phyloP scores from a whole-genome alignment of 2,329 filamentous ascomycete species.

The Penicillium freii region DNA sequence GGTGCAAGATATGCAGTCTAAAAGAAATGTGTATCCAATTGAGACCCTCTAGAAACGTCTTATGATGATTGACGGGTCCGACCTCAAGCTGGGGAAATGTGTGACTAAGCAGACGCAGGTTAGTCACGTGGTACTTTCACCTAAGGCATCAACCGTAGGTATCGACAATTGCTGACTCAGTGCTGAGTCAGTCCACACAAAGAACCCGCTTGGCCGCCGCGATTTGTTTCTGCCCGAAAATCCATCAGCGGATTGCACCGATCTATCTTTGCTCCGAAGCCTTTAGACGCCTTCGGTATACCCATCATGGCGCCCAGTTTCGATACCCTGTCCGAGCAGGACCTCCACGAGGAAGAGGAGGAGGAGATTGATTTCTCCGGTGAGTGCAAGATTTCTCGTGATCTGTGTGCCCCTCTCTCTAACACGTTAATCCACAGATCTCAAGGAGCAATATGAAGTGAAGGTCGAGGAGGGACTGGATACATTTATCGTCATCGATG shows the following conservation, averaged over 20 bases:
- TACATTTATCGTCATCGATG: slow-evolving; percentile 93
- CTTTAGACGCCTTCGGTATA: slow-evolving; percentile 22
- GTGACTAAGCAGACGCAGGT: slow-evolving; percentile 2
- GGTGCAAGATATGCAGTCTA: neutral
- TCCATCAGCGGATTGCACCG: slow-evolving; percentile 27
- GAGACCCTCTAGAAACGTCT: slow-evolving; percentile 8
- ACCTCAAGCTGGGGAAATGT: slow-evolving; percentile 4
- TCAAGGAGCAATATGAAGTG: slow-evolving; percentile 92
- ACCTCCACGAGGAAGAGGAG: slow-evolving; percentile 86
- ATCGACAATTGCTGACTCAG: slow-evolving; percentile 13
- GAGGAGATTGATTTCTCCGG: slow-evolving; percentile 89
- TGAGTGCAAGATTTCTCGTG: slow-evolving; percentile 33
- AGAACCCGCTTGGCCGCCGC: slow-evolving; percentile 29
- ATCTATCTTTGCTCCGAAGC: slow-evolving; percentile 21
- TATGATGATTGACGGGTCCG: slow-evolving; percentile 4
- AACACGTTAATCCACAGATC: slow-evolving; percentile 53
- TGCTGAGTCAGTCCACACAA: slow-evolving; percentile 36
- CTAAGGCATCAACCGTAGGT: neutral
- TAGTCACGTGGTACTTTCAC: neutral
- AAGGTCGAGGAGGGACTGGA: slow-evolving; percentile 94
- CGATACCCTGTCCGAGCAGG: slow-evolving; percentile 86
- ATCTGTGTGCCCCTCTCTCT: slow-evolving; percentile 32
- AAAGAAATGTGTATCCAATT: slow-evolving; percentile 6
- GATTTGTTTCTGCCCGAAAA: slow-evolving; percentile 40
- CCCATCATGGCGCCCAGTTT: slow-evolving; percentile 86